Conservation (phyloP, 192 early-diverging fungal genomes). For the Paraglomus brasilianum region DNA sequence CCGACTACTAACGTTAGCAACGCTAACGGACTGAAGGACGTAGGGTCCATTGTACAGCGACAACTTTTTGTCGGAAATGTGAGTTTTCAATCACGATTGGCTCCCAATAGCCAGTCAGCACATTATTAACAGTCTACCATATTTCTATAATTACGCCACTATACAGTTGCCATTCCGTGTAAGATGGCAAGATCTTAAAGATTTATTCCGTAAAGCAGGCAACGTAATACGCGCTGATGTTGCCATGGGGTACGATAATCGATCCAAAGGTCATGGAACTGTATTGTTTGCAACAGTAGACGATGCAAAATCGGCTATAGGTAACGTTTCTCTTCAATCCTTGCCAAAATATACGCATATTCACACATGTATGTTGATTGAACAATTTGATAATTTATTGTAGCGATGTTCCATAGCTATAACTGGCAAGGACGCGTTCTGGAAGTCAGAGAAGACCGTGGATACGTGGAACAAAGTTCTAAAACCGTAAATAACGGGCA, state of each 20-base stretch:
- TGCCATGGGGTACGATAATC: conserved; percentile 49
- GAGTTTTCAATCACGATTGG: conserved; percentile 22
- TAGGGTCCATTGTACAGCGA: conserved; percentile 28
- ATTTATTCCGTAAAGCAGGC: conserved; percentile 69
- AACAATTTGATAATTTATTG: background rate
- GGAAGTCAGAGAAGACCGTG: conserved; percentile 72
- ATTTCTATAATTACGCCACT: too few species aligned
- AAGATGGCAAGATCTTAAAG: conserved; percentile 75
- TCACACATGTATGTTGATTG: background rate
- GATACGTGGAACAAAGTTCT: conserved; percentile 45
- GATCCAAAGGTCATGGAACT: conserved; percentile 72
- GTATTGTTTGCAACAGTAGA: conserved; percentile 65
- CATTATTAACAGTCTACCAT: background rate
- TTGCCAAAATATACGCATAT: background rate
- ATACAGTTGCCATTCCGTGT: conserved; percentile 66
- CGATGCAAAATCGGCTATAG: conserved; percentile 69
- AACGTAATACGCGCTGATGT: conserved; percentile 67
- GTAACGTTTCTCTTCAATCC: conserved; percentile 31
- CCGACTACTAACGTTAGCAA: background rate
- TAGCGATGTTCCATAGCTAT: conserved; percentile 61
- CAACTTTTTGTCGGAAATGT: conserved; percentile 74
- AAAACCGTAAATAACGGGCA: conserved; percentile 22
- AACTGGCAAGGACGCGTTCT: conserved; percentile 71
- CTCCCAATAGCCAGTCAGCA: background rate
- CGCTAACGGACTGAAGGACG: background rate